Evolutionary conservation across 148 eudicot species (phyloP).

Genomic region (Salicornia ramosissima): DNA sequence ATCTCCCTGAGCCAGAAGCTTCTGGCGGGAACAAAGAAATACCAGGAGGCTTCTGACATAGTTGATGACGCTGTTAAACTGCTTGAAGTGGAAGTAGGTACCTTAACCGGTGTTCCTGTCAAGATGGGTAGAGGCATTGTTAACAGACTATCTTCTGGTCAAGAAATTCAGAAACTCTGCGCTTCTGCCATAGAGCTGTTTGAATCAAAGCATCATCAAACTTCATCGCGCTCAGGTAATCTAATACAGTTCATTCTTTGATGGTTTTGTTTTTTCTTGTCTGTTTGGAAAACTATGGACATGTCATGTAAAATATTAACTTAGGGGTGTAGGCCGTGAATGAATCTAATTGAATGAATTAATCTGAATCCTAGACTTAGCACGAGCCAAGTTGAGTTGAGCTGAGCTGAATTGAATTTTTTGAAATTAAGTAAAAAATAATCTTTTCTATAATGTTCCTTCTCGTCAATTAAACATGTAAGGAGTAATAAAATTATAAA

Average conservation of each 20-base stretch:
- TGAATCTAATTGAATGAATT: too few species aligned
- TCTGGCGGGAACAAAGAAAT: conserved; percentile 50
- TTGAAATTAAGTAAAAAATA: too few species aligned
- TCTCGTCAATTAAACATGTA: too few species aligned
- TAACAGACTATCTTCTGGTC: conserved; percentile 73
- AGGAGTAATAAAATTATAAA: too few species aligned
- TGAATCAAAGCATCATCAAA: conserved; percentile 33
- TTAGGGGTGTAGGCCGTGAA: too few species aligned
- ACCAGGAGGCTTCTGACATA: conserved; percentile 43
- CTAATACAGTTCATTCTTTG: neutral
- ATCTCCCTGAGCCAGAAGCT: conserved; percentile 67
- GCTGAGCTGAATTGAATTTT: too few species aligned
- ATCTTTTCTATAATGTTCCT: too few species aligned
- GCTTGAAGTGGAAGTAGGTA: conserved; percentile 85
- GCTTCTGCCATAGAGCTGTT: conserved; percentile 56
- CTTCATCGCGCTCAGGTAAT: conserved; percentile 34
- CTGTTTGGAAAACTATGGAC: too few species aligned
- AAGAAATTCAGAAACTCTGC: conserved; percentile 66
- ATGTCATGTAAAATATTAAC: too few species aligned
- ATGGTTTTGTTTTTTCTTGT: neutral
- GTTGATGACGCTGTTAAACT: conserved; percentile 53
- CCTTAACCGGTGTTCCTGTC: conserved; percentile 61
- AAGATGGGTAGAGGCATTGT: conserved; percentile 84
- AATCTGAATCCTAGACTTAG: too few species aligned
- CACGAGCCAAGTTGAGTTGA: too few species aligned